Conservation (phyloP, 2,329 filamentous ascomycete species). For the Celoporthe dispersa region DNA sequence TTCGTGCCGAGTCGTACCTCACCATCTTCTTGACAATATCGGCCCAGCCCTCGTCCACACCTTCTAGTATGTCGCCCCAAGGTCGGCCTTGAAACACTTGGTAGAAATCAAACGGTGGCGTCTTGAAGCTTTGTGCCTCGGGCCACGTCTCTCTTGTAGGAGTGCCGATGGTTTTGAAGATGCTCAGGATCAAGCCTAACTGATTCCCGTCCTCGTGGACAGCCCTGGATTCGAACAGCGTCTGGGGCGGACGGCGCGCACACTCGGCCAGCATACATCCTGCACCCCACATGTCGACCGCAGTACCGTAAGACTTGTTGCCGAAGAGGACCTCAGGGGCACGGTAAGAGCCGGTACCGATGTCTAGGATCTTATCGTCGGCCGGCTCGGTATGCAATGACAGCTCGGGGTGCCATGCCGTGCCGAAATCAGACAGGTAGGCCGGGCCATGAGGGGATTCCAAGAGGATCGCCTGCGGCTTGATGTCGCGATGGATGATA, state of each 20-base stretch:
- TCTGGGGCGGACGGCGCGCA: conserved; percentile 55
- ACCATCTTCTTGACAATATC: conserved; percentile 72
- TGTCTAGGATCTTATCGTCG: conserved; percentile 80
- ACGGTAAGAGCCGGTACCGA: conserved; percentile 90
- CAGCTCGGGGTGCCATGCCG: conserved; percentile 74
- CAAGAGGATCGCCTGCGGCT: conserved; percentile 87
- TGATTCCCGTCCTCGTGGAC: conserved; percentile 84
- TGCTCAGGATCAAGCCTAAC: conserved; percentile 85
- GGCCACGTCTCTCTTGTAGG: conserved; percentile 84
- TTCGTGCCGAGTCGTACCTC: conserved; percentile 71
- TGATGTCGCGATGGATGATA: conserved; percentile 92
- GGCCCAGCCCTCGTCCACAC: conserved; percentile 59
- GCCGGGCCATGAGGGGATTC: conserved; percentile 70
- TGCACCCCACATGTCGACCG: conserved; percentile 87
- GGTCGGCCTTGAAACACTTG: conserved; percentile 67
- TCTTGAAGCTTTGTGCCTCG: conserved; percentile 68
- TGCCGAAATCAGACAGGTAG: conserved; percentile 89
- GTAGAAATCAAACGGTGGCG: conserved; percentile 91
- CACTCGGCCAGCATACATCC: conserved; percentile 85
- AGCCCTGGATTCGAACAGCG: conserved; percentile 80
- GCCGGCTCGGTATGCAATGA: conserved; percentile 65
- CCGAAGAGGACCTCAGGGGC: conserved; percentile 91
- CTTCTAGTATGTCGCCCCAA: conserved; percentile 74
- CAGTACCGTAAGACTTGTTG: conserved; percentile 69
- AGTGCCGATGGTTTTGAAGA: conserved; percentile 90